These are phyloP conservation scores for Phytopythium aichiense DNA, from an alignment of 352 stramenopile genomes.

Conservation along the genomic window DNA sequence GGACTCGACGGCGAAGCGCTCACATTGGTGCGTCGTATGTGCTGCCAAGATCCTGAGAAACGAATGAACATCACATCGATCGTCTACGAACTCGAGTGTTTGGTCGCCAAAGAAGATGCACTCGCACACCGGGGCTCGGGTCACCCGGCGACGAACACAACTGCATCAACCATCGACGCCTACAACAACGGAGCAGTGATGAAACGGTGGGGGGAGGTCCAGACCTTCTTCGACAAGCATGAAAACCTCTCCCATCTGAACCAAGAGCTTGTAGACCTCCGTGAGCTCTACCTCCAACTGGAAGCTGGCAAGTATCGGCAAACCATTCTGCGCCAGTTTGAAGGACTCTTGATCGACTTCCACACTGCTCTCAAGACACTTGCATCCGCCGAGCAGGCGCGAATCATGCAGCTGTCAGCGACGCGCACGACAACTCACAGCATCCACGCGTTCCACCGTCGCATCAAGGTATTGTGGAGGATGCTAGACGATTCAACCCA, in stretches of 20 bases:
- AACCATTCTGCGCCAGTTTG: background rate
- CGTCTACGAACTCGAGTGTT: slow-evolving; percentile 4
- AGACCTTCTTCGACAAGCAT: background rate
- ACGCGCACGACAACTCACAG: background rate
- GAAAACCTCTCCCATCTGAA: background rate
- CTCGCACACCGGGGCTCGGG: background rate
- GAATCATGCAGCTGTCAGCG: background rate
- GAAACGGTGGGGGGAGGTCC: background rate
- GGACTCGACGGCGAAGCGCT: background rate
- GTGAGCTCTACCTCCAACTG: background rate
- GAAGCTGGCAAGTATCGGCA: background rate
- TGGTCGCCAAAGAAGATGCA: background rate
- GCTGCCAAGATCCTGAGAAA: slow-evolving; percentile 16
- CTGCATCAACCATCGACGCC: background rate
- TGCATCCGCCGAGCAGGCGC: background rate
- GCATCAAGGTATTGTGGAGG: background rate
- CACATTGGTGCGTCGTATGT: slow-evolving; percentile 27
- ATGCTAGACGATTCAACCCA: background rate
- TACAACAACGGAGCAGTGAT: background rate
- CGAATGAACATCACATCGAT: slow-evolving; percentile 16
- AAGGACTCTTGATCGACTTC: background rate
- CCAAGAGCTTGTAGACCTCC: background rate
- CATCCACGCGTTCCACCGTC: background rate
- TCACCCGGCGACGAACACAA: background rate
- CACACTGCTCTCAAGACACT: background rate